phyloP scores from a whole-genome alignment of 2,329 filamentous ascomycete species.

The Taxawa tesnikishii region DNA sequence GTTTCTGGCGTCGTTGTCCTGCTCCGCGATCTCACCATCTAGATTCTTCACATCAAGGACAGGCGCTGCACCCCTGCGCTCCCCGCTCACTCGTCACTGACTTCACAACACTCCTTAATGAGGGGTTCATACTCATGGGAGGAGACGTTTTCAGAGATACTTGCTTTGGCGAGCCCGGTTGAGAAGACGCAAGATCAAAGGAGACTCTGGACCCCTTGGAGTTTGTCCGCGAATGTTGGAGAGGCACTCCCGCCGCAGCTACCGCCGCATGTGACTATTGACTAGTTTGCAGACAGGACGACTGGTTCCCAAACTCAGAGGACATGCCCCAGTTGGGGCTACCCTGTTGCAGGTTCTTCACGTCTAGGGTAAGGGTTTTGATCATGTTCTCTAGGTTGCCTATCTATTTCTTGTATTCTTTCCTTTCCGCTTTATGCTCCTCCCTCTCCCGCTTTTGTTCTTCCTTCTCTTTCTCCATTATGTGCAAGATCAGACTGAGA shows the following conservation, averaged over 20 bases:
- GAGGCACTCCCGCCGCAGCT: neutral
- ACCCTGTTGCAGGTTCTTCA: too few relatives aligned
- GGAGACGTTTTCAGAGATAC: neutral
- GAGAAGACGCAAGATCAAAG: neutral
- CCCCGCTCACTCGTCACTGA: too few relatives aligned
- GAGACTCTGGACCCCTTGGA: neutral
- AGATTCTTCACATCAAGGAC: slow-evolving; percentile 1
- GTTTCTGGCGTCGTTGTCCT: neutral
- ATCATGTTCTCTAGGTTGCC: slow-evolving; percentile 3
- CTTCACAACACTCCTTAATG: slow-evolving; percentile 3
- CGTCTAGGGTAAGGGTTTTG: slow-evolving; percentile 2
- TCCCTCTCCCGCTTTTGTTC: too few relatives aligned
- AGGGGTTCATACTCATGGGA: neutral
- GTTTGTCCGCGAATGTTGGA: neutral
- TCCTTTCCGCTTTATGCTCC: too few relatives aligned
- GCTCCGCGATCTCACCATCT: neutral
- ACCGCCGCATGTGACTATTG: slow-evolving; percentile 1
- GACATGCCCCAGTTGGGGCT: too few relatives aligned
- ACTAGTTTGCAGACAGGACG: neutral
- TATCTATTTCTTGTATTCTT: too few relatives aligned
- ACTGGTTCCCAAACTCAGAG: too few relatives aligned
- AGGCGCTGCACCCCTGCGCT: slow-evolving; percentile 1
- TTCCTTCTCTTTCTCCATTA: too few relatives aligned
- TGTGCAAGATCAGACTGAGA: too few relatives aligned
- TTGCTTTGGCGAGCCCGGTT: too few relatives aligned